These are phyloP conservation scores for Saturnispora besseyi DNA, from an alignment of 805 yeast species.

Conservation along the genomic window DNA sequence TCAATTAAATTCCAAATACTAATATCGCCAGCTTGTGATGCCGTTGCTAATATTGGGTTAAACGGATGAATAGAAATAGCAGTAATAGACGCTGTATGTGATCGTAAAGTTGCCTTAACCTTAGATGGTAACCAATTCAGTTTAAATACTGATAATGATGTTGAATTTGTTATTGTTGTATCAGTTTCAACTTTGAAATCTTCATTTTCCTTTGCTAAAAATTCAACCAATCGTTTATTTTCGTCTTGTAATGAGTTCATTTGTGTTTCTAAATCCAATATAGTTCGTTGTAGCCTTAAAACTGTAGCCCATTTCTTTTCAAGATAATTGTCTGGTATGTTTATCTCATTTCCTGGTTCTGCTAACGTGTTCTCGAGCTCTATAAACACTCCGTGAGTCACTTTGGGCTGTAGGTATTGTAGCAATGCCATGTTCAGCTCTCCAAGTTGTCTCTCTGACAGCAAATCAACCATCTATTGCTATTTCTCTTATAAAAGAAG, in stretches of 20 bases:
- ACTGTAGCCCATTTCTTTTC: conserved; percentile 88
- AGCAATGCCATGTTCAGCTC: conserved; percentile 30
- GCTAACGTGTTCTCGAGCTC: conserved; percentile 1
- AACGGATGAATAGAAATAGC: conserved; percentile 64
- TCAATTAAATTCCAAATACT: conserved; percentile 64
- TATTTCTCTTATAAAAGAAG: not conserved
- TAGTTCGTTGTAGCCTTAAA: conserved; percentile 64
- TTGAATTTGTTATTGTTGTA: not conserved
- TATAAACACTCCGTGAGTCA: not conserved
- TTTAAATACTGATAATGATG: conserved; percentile 16
- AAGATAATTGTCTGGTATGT: conserved; percentile 29
- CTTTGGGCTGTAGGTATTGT: conserved; percentile 21
- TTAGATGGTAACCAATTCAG: conserved; percentile 56
- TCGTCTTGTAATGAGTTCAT: conserved; percentile 40
- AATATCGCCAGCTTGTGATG: conserved; percentile 64
- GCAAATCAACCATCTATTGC: not conserved
- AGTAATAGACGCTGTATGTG: conserved; percentile 54
- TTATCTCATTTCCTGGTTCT: conserved; percentile 10
- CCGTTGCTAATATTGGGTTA: conserved; percentile 56
- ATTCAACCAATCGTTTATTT: conserved; percentile 13
- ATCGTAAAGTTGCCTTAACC: conserved; percentile 36
- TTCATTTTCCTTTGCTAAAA: not conserved
- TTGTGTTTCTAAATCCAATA: conserved; percentile 60
- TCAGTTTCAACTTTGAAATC: not conserved
- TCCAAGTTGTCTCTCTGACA: not conserved